A percentile compares a stretch with the other conserved stretches of the same genome.
Evolutionary conservation across 2,329 filamentous ascomycete genomes (phyloP).

Genomic region (Neospermospora avenae): DNA sequence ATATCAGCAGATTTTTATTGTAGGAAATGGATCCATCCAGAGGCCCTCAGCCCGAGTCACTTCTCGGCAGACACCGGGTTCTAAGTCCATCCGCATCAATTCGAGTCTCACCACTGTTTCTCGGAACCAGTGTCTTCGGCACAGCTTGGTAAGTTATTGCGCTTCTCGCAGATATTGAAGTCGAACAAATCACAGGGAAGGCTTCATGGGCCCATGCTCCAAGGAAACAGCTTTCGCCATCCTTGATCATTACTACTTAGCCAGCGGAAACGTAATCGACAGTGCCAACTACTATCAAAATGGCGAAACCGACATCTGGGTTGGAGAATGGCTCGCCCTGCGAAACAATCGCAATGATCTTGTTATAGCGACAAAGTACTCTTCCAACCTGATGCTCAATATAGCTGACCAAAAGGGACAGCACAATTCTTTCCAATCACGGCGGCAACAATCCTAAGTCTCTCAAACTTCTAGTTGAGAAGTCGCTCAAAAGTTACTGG

Average conservation of each 20-base stretch:
- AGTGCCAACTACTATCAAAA: conserved; percentile 56
- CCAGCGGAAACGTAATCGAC: conserved; percentile 65
- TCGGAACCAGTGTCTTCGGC: conserved; percentile 63
- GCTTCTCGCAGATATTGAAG: no score
- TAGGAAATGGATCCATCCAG: background rate
- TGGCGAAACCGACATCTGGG: conserved; percentile 25
- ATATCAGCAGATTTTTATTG: no score
- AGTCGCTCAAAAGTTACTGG: conserved; percentile 49
- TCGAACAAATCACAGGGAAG: conserved; percentile 1
- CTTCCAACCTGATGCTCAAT: conserved; percentile 33
- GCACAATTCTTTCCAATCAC: conserved; percentile 10
- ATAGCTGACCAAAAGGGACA: conserved; percentile 17
- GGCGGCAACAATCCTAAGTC: conserved; percentile 16
- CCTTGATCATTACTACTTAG: conserved; percentile 50
- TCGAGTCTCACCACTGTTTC: conserved; percentile 61
- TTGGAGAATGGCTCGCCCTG: conserved; percentile 52
- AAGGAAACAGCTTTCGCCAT: conserved; percentile 54
- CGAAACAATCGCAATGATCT: conserved; percentile 48
- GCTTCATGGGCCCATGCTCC: conserved; percentile 48
- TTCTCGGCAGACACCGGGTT: conserved; percentile 60
- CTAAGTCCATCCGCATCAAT: conserved; percentile 61
- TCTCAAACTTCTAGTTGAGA: conserved; percentile 6
- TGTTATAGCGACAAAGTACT: conserved; percentile 52
- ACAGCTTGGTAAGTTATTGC: conserved; percentile 43
- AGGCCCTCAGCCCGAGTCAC: conserved; percentile 47